Base-by-base conservation (phyloP, 1,284 basidiomycete genomes). In the Boletus hoseneyae region DNA sequence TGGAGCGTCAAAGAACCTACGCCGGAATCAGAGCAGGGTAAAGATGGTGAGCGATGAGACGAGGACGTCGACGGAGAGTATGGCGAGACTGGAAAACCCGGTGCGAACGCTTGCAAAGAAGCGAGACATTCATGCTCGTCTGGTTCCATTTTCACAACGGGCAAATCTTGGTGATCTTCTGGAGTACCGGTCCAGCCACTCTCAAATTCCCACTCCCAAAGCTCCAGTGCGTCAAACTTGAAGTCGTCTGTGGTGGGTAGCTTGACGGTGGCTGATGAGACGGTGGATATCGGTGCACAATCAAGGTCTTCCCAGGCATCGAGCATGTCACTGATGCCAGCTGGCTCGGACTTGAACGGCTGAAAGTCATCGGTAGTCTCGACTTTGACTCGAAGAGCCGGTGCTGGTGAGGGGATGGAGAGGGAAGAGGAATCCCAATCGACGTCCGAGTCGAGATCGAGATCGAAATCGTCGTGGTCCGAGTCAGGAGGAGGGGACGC, bases 281-380 rank as follows among this genome's bases (percentile, higher is more conserved):
- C 52, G 1, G 63, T 66, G 32, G 59, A 67, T 32, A 59, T 53
- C 29, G 59, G 59, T 7, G 64, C 60, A 34, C 68, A 69, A 54
- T 79, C 75, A 50, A 80, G 70, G 57, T 79, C 74, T 40, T 85
- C 85, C 82, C 83, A 87, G 16, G 77, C 77, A 50, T 83, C 82
- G 34, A 86, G 60, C 63, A 82, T 75, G 15, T 77, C 77, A 54
- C 80, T 75, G 10, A 85, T 73, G 56, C 84, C 83, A 23, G 67
- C 70, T 1, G 77, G 74, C 56, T 86, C 83, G 55, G 79, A 73
- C 63, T 85, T 85, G 50, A 85, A 61, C 13, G 42, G 52, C 21
- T 48, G 50, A 16, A 61, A 27, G 6, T 57, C 57, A 29, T 68
- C 61, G n/a, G 40, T 34, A 6, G 45, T 45, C 51, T 65, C 62